phyloP scores from a whole-genome alignment of 2,329 filamentous ascomycete species.

The Fusarium pseudograminearum region DNA sequence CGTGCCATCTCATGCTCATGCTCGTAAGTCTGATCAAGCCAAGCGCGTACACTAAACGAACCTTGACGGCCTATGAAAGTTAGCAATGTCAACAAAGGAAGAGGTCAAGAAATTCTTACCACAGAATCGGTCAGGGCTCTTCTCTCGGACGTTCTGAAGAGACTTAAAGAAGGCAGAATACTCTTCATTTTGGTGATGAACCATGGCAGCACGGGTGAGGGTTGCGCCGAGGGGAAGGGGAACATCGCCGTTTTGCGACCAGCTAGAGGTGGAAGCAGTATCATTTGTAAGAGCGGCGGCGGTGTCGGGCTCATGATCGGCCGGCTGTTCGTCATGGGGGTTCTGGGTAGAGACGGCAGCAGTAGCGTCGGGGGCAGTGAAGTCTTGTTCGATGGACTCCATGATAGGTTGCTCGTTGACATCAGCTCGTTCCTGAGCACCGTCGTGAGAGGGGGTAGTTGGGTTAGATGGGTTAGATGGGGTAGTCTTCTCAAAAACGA shows the following conservation, averaged over 20 bases:
- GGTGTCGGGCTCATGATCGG: not conserved
- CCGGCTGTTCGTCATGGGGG: not conserved
- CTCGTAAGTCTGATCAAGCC: not conserved
- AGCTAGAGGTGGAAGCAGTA: not conserved
- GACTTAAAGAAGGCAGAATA: not conserved
- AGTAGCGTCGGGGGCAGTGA: not conserved
- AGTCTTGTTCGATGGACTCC: not conserved
- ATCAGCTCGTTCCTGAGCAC: not conserved
- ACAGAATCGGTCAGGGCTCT: conserved; percentile 2
- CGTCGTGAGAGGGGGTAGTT: not conserved
- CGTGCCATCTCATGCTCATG: not conserved
- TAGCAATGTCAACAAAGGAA: not conserved
- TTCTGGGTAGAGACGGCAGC: not conserved
- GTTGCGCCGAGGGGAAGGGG: not conserved
- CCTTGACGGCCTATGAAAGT: conserved; percentile 1
- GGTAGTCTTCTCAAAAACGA: not conserved
- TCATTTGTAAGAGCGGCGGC: not conserved
- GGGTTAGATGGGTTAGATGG: too few relatives aligned
- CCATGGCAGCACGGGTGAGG: conserved; percentile 2
- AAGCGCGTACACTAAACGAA: not conserved
- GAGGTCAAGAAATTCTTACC: not conserved
- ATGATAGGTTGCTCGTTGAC: not conserved
- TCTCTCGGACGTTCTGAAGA: not conserved
- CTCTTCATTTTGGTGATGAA: not conserved
- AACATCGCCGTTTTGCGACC: not conserved